A percentile compares a stretch with the other conserved stretches of the same genome.
Conservation (phyloP, 2,329 filamentous ascomycete genomes). For the Fusarium nanum region DNA sequence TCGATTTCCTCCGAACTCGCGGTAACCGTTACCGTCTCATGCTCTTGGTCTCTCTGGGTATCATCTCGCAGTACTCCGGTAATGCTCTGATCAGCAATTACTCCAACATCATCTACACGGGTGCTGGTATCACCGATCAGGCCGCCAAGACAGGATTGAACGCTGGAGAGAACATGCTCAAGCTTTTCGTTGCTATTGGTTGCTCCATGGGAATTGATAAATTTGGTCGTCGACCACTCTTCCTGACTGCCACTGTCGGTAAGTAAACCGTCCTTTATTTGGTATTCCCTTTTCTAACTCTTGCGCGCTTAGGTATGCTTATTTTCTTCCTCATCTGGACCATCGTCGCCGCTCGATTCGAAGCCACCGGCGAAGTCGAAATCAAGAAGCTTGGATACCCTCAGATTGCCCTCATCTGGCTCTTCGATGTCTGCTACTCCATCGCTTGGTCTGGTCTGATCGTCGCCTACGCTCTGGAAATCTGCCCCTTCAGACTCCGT, state of each 20-base stretch:
- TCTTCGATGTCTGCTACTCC: slow-evolving; percentile 69
- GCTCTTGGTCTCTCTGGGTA: slow-evolving; percentile 70
- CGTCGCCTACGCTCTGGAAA: slow-evolving; percentile 68
- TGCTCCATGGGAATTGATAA: slow-evolving; percentile 28
- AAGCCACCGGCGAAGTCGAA: slow-evolving; percentile 4
- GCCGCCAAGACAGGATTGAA: slow-evolving; percentile 58
- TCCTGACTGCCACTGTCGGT: slow-evolving; percentile 58
- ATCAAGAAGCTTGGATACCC: slow-evolving; percentile 58
- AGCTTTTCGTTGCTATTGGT: slow-evolving; percentile 18
- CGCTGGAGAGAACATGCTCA: slow-evolving; percentile 25
- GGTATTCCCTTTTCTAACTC: not conserved
- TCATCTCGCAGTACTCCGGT: slow-evolving; percentile 76
- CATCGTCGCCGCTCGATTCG: slow-evolving; percentile 19
- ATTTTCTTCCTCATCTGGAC: slow-evolving; percentile 25
- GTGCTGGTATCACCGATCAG: slow-evolving; percentile 68
- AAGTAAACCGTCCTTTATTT: fast-evolving
- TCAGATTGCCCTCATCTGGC: slow-evolving; percentile 70
- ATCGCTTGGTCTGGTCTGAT: slow-evolving; percentile 70
- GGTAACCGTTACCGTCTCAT: slow-evolving; percentile 74
- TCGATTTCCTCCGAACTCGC: slow-evolving; percentile 70
- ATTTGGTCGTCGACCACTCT: slow-evolving; percentile 64
- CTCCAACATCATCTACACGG: slow-evolving; percentile 70
- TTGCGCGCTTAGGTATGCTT: slow-evolving; percentile 54
- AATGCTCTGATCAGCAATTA: slow-evolving; percentile 76
- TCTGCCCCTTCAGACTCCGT: slow-evolving; percentile 69